A percentile compares a stretch with the other conserved stretches of the same genome.
These are phyloP conservation scores for Smittium culicis DNA, from an alignment of 371 early-diverging fungal genomes.

Conservation along the genomic window DNA sequence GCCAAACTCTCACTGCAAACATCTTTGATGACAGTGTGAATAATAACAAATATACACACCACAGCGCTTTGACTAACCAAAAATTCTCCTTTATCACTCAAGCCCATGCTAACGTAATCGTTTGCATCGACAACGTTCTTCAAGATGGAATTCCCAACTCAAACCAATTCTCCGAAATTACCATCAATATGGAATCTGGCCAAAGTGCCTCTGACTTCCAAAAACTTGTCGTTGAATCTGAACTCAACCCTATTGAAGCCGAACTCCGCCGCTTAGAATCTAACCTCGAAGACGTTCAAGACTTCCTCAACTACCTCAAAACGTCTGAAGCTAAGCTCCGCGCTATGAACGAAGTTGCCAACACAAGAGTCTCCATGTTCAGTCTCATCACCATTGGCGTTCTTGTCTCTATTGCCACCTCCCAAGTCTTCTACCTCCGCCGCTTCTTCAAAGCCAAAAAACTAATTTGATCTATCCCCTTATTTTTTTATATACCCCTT, in stretches of 20 bases:
- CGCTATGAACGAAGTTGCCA: slow-evolving; percentile 79
- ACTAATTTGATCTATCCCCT: slow-evolving; percentile 50
- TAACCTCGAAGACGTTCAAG: slow-evolving; percentile 55
- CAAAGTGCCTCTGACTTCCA: slow-evolving; percentile 67
- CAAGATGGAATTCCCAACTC: slow-evolving; percentile 36
- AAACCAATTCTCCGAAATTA: slow-evolving; percentile 39
- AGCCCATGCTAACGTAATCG: slow-evolving; percentile 60
- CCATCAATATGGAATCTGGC: slow-evolving; percentile 66
- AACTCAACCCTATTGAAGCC: slow-evolving; percentile 73
- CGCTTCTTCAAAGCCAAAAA: slow-evolving; percentile 79
- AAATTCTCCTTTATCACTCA: slow-evolving; percentile 56
- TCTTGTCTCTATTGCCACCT: slow-evolving; percentile 50
- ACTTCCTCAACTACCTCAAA: slow-evolving; percentile 67
- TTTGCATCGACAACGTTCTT: slow-evolving; percentile 77
- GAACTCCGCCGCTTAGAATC: slow-evolving; percentile 69
- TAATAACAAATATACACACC: slow-evolving; percentile 45
- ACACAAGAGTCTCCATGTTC: slow-evolving; percentile 67
- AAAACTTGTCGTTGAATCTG: slow-evolving; percentile 51
- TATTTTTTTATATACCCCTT: too few species aligned
- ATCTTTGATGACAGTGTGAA: slow-evolving; percentile 45
- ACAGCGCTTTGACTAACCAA: slow-evolving; percentile 40
- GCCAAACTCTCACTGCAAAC: slow-evolving; percentile 46
- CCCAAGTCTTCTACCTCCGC: slow-evolving; percentile 70
- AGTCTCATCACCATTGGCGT: slow-evolving; percentile 50
- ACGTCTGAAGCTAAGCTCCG: slow-evolving; percentile 62